Conservation (phyloP, 805 yeast genomes). For the Candida tibetensis region DNA sequence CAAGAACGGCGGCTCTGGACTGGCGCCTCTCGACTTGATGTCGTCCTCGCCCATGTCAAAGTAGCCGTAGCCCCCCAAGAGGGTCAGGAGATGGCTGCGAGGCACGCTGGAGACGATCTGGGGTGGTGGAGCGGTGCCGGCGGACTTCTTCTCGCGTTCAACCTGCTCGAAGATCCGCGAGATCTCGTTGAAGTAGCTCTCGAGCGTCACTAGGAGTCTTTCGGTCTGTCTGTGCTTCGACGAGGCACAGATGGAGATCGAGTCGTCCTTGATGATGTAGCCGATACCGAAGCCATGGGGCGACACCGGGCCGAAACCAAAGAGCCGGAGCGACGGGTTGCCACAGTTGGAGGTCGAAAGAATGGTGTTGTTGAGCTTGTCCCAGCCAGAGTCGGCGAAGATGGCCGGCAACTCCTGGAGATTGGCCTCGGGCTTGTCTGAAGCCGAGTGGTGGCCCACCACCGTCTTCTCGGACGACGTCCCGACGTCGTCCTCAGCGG, state of each 20-base stretch:
- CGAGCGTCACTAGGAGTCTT: conserved; percentile 52
- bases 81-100: conserved; percentile 13
- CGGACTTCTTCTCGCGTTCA: conserved; percentile 9
- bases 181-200: conserved; percentile 48
- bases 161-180: conserved; percentile 31
- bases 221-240: conserved; percentile 61
- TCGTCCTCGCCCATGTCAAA: conserved; percentile 57
- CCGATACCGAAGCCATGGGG: conserved; percentile 61
- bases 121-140: conserved; percentile 1
- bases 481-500: conserved; percentile 11
- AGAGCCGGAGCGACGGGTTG: conserved; percentile 54
- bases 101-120: conserved; percentile 1
- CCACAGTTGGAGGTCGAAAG: conserved; percentile 66
- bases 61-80: conserved; percentile 58
- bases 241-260: conserved; percentile 51
- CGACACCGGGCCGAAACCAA: conserved; percentile 60
- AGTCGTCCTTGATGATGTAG: conserved; percentile 51
- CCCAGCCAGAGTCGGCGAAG: conserved; percentile 88
- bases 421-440: conserved; percentile 13
- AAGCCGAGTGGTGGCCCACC: conserved; percentile 15
- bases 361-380: conserved; percentile 72
- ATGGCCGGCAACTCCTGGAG: conserved; percentile 58
- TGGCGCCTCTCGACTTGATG: conserved; percentile 52
- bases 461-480: conserved; percentile 31
- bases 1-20: conserved; percentile 53